Evolutionary conservation across 805 yeast species (phyloP).

Genomic region (Candida chauliodis): DNA sequence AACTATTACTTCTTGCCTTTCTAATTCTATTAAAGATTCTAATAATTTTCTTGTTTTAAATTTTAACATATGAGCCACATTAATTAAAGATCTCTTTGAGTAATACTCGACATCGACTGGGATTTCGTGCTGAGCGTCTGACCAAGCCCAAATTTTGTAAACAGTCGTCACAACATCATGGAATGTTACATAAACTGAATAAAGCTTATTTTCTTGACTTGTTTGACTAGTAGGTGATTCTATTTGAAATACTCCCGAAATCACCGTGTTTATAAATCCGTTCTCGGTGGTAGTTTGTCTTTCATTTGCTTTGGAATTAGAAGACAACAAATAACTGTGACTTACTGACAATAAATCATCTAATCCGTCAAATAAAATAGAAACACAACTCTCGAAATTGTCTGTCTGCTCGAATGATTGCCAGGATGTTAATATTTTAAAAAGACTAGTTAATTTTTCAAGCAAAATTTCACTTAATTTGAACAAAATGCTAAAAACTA

Average conservation of each 20-base stretch:
- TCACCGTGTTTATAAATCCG: constrained; percentile 63
- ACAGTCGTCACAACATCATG: constrained; percentile 54
- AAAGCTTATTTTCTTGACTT: constrained; percentile 50
- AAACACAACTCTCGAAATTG: constrained; percentile 42
- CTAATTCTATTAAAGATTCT: constrained; percentile 61
- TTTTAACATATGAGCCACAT: constrained; percentile 57
- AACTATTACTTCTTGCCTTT: constrained; percentile 72
- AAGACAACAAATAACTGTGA: constrained; percentile 50
- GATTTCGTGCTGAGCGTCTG: constrained; percentile 40
- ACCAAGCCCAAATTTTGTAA: constrained; percentile 68
- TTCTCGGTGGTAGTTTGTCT: constrained; percentile 20
- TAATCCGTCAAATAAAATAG: constrained; percentile 52
- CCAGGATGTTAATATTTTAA: constrained; percentile 21
- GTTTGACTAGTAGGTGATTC: constrained; percentile 57
- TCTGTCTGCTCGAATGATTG: constrained; percentile 13
- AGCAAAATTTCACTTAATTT: constrained; percentile 52
- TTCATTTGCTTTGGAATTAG: constrained; percentile 20
- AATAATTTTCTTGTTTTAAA: constrained; percentile 64
- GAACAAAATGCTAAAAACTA: constrained; percentile 53
- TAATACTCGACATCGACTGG: constrained; percentile 3
- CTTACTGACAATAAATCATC: constrained; percentile 62
- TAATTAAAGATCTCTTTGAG: constrained; percentile 23
- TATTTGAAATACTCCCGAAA: constrained; percentile 74
- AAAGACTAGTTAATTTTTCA: constrained; percentile 31
- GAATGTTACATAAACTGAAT: constrained; percentile 59